phyloP scores from a whole-genome alignment of 192 early-diverging fungal genomes.

The Phlyctochytrium arcticum region DNA sequence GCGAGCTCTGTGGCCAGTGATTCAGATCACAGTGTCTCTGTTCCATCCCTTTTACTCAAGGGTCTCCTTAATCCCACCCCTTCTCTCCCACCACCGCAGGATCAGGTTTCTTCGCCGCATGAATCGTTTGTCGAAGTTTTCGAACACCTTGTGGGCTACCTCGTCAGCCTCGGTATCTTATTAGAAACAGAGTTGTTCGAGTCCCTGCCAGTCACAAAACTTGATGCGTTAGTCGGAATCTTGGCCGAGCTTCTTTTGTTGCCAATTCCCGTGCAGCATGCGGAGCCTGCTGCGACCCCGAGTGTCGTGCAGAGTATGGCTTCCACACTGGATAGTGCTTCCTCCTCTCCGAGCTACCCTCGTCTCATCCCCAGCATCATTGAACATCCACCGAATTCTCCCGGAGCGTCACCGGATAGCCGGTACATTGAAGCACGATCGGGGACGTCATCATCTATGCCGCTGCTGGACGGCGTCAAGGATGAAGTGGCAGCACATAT shows the following conservation, averaged over 20 bases:
- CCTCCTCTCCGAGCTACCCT: too few relatives aligned
- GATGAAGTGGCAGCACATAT: background rate
- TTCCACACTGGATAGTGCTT: background rate
- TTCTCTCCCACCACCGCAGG: too few relatives aligned
- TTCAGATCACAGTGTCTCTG: background rate
- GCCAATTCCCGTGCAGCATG: slow-evolving; percentile 21
- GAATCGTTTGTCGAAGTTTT: background rate
- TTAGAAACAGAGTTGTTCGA: slow-evolving; percentile 7
- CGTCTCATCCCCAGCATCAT: background rate
- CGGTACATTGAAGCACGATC: too few relatives aligned
- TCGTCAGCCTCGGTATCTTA: slow-evolving; percentile 13
- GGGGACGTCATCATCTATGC: too few relatives aligned
- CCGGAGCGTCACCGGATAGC: background rate
- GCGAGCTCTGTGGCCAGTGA: background rate
- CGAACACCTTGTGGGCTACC: background rate
- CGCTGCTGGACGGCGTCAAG: background rate
- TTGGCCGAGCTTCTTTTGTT: slow-evolving; percentile 27
- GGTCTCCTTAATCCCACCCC: too few relatives aligned
- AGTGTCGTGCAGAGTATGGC: background rate
- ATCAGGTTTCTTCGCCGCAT: background rate
- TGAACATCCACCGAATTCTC: background rate
- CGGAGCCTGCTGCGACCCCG: background rate
- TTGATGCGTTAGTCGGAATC: slow-evolving; percentile 11
- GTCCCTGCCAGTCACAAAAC: background rate
- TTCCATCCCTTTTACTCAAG: background rate